Percentiles rank a stretch among this genome's conserved stretches.
phyloP scores from a whole-genome alignment of 495 filamentous ascomycete species.

The Chaetomium fimeti region DNA sequence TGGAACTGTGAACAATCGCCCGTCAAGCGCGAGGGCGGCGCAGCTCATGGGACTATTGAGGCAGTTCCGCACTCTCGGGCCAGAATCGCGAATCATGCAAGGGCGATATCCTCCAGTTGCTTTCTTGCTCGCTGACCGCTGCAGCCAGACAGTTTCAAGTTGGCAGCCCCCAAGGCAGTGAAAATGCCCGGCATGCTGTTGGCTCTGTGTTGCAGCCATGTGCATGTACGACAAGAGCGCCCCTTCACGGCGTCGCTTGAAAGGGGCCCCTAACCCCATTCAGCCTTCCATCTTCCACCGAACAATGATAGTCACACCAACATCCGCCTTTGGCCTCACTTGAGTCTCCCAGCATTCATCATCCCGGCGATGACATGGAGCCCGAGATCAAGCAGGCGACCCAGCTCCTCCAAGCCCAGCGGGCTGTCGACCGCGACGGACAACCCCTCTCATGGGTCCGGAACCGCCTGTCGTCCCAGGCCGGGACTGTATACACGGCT shows the following conservation, averaged over 20 bases:
- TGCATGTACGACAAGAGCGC: not conserved
- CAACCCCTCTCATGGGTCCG: constrained; percentile 26
- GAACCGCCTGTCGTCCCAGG: constrained; percentile 23
- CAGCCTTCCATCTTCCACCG: not conserved
- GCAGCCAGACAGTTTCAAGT: constrained; percentile 4
- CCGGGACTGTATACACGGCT: constrained; percentile 26
- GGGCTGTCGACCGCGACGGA: constrained; percentile 22
- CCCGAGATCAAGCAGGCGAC: constrained; percentile 31
- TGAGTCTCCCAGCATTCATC: not conserved
- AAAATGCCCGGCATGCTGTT: not conserved
- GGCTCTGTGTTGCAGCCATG: not conserved
- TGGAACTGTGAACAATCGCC: not conserved
- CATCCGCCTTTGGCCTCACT: not conserved
- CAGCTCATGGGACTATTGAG: not conserved
- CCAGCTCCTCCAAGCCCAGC: constrained; percentile 31
- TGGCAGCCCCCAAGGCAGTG: not conserved
- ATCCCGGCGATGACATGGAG: constrained; percentile 24
- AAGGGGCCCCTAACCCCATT: not conserved
- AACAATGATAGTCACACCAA: not conserved
- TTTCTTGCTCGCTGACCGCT: not conserved
- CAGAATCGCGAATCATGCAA: not conserved
- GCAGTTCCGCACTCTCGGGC: not conserved
- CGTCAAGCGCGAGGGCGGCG: not conserved
- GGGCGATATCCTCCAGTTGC: not conserved
- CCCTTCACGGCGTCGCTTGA: not conserved